Evolutionary conservation across 805 yeast genomes (phyloP), one percentile per base, ranked within the genome.

Genomic region (Candida methanosorbosa): DNA sequence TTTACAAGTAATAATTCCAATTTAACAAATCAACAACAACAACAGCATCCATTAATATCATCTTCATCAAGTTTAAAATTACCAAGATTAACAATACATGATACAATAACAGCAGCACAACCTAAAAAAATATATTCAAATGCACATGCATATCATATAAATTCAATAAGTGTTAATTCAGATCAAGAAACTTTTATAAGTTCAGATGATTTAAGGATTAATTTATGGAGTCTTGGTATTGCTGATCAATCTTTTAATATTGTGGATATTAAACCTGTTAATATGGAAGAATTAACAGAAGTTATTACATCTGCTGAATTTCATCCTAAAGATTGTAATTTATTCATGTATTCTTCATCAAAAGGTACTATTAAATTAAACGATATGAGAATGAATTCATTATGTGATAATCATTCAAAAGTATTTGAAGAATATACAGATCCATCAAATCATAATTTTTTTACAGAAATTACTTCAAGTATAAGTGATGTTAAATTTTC

Each of bases 281-380:
- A 87, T 60, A 94, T 92, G 98, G 99, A 92, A 65, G 99, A 92
- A 63, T 72, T 92, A 49, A 90, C 98, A 9, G 98, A 92, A 60
- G 98, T 92, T 34, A 90, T 92, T 44, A 92, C 99, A 14, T 75
- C 88, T 51, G 94, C 97, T 2, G 95, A 88, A 57, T 92, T 92
- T 65, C 97, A 94, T 59, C 98, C 99, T 13, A 62, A 66, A 30
- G 78, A 79, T 54, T 92, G 99, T 67, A 92, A 92, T 57, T 64
- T 83, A 50, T 90, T 92, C 61, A 87, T 90, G 87, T 90, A 92
- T 63, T 81, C 95, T 5, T 82, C 94, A 11, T 82, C 94, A 35
- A 92, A 90, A 59, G 99, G 98, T 38, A 84, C 95, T 29, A 85
- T 94, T 46, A 88, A 92, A 63, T 70, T 92, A 44, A 85, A 92